Evolutionary conservation across 805 yeast species (phyloP), one percentile per base, ranked within the genome.

Genomic region (Starmera dryadoides): DNA sequence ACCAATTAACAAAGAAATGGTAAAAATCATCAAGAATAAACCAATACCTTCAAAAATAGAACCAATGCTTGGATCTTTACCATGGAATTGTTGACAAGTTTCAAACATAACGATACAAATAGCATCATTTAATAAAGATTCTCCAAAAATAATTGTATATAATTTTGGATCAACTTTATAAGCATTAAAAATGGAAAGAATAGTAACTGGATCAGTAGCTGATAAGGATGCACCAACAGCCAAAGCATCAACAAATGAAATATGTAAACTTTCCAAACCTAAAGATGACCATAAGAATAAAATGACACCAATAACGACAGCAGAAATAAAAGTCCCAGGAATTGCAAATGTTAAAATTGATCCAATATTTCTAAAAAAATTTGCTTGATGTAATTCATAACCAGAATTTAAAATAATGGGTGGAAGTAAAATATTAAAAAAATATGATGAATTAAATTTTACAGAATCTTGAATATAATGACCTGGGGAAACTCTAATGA

Each of bases 81-180:
- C 98, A 53, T 89, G 94, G 61, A 93, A 87, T 63, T 88, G 86
- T 60, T 88, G 97, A 56, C 97, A 89, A 0, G 99, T 93, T 65
- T 93, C 98, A 66, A 93, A 93, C 95, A 93, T 91, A 51, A 93
- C 99, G 58, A 93, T 93, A 48, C 97, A 88, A 43, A 93, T 94
- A 29, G 99, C 99, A 66, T 93, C 99, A 59, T 93, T 93, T 46
- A 93, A 68, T 42, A 93, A 68, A 4, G 96, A 86, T 63, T 93
- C 99, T 36, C 99, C 99, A 60, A 93, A 91, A 46, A 93, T 94
- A 45, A 93, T 88, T 20, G 98, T 94, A 66, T 94, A 93, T 35
- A 93, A 69, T 61, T 94, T 93, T 10, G 98, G 98, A 60, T 93
- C 99, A 28, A 93, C 99, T 62, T 91, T 89, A 65, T 93, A 93